phyloP scores from a whole-genome alignment of 495 filamentous ascomycete genomes.

The Aspergillus panamensis region DNA sequence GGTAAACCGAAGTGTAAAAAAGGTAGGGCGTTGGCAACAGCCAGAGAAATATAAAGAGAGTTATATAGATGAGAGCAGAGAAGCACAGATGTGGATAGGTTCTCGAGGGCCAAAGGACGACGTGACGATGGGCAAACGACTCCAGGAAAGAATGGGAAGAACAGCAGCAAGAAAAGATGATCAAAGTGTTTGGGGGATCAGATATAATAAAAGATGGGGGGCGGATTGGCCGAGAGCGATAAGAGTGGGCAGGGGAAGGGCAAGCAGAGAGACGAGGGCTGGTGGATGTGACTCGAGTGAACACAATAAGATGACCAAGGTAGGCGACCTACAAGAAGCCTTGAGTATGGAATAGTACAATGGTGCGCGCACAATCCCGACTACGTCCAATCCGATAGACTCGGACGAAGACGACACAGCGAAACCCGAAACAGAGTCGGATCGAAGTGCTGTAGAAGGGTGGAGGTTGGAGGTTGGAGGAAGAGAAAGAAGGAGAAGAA shows the following conservation, averaged over 20 bases:
- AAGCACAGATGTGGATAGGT: slow-evolving; percentile 17
- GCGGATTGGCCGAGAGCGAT: slow-evolving; percentile 14
- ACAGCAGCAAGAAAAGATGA: slow-evolving; percentile 19
- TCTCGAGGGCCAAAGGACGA: slow-evolving; percentile 24
- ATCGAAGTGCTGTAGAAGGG: background rate
- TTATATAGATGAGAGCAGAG: slow-evolving; percentile 16
- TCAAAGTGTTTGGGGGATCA: slow-evolving; percentile 19
- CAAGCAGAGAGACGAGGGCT: slow-evolving; percentile 23
- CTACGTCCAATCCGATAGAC: slow-evolving; percentile 17
- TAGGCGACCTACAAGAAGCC: slow-evolving; percentile 51
- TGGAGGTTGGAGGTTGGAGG: slow-evolving; percentile 10
- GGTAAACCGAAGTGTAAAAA: slow-evolving; percentile 17
- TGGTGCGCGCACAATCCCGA: slow-evolving; percentile 14
- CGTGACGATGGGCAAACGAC: slow-evolving; percentile 23
- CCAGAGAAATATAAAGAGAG: slow-evolving; percentile 18
- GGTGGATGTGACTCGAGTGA: slow-evolving; percentile 13
- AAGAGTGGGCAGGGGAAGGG: slow-evolving; percentile 20
- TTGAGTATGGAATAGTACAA: slow-evolving; percentile 23
- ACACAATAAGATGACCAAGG: slow-evolving; percentile 28
- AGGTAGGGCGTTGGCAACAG: slow-evolving; percentile 22
- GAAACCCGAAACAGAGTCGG: slow-evolving; percentile 10
- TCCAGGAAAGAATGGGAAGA: slow-evolving; percentile 18
- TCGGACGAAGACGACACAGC: slow-evolving; percentile 19
- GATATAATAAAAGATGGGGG: slow-evolving; percentile 13
- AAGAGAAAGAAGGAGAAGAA: slow-evolving; percentile 15